Conservation (phyloP, 1,284 basidiomycete genomes). For the Ceraceosorus bombacis region DNA sequence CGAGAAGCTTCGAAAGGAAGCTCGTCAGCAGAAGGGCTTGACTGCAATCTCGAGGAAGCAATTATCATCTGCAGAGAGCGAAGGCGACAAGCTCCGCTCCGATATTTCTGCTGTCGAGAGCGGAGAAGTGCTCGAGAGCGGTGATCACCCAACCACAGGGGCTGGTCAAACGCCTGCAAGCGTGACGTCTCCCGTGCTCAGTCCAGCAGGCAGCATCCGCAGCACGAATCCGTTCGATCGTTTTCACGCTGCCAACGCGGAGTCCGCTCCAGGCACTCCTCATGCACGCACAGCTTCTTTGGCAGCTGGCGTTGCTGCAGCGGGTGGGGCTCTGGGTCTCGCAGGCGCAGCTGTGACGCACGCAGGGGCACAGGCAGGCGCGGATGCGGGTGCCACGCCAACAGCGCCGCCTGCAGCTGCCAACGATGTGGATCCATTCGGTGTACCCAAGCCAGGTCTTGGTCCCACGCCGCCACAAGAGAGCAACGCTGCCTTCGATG, state of each 20-base stretch:
- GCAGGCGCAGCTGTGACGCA: conserved; percentile 30
- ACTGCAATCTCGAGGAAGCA: conserved; percentile 93
- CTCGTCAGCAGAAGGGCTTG: conserved; percentile 88
- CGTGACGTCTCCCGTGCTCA: conserved; percentile 14
- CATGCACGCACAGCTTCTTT: conserved; percentile 5
- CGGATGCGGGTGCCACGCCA: conserved; percentile 11
- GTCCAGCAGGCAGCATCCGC: conserved; percentile 54
- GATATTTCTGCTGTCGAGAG: conserved; percentile 56
- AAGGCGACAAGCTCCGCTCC: conserved; percentile 63
- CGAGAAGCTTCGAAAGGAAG: conserved; percentile 86
- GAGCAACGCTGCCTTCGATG: conserved; percentile 20
- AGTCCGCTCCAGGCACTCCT: conserved; percentile 14
- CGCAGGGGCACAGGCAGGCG: conserved; percentile 28
- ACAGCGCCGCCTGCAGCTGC: conserved; percentile 1
- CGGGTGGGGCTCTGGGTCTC: conserved; percentile 39
- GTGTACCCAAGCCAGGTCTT: conserved; percentile 16
- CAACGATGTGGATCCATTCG: conserved; percentile 28
- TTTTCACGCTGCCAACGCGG: conserved; percentile 54
- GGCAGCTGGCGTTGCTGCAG: conserved; percentile 23
- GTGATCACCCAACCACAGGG: conserved; percentile 41
- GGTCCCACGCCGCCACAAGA: conserved; percentile 2
- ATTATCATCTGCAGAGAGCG: conserved; percentile 71
- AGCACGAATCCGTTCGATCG: conserved; percentile 93
- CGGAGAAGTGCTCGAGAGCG: conserved; percentile 49
- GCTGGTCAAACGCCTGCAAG: conserved; percentile 14